Evolutionary conservation across 1,284 basidiomycete species (phyloP), one percentile per base, ranked within the genome.

Genomic region (Gymnopus androsaceus): DNA sequence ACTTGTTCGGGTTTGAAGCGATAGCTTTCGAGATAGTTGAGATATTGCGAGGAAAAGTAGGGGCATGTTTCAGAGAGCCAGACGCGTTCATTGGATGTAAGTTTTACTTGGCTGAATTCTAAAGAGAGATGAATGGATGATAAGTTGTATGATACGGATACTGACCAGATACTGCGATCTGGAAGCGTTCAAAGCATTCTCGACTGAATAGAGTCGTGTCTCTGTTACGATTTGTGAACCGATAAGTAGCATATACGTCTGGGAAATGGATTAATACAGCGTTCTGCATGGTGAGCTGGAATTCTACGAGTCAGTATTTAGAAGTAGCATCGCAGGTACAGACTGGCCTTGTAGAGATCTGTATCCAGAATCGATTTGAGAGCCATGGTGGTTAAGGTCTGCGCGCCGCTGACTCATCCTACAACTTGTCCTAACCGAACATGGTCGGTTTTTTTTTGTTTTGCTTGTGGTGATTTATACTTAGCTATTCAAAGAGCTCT

Each of bases 211-310:
- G 74, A 62, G 87, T 86, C 36, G 82, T 73, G 30, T 46, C 42
- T 40, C 78, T 77, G 60, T 88, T 84, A 48, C 96, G 87, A 70
- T 98, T 94, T 1, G 89, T 95, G 73, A 98, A 98, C 44, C 80
- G 82, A 73, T 95, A 94, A 1, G 82, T 82, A 9, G 85, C 87
- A 15, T 79, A 66, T 0, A 84, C 80, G 52, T 84, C 71, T 2
- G 90, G 89, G 65, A 94, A 97, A 64, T 90, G 85, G n/a, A 83
- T 79, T 55, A 90, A 68, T 11, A 98, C 87, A 0, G 94, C 95
- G 72, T 97, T 92, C 74, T 98, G 96, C 96, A 98, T 99, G 0
- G 95, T 95, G 51, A 98, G 78, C 93, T 97, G 67, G 31, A 6
- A 51, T 53, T 36, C 21, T 17, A 49, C 50, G 51, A 17, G 44